Evolutionary conservation across 2,329 filamentous ascomycete genomes (phyloP), one percentile per base, ranked within the genome.

Genomic region (Ascochyta fabae): DNA sequence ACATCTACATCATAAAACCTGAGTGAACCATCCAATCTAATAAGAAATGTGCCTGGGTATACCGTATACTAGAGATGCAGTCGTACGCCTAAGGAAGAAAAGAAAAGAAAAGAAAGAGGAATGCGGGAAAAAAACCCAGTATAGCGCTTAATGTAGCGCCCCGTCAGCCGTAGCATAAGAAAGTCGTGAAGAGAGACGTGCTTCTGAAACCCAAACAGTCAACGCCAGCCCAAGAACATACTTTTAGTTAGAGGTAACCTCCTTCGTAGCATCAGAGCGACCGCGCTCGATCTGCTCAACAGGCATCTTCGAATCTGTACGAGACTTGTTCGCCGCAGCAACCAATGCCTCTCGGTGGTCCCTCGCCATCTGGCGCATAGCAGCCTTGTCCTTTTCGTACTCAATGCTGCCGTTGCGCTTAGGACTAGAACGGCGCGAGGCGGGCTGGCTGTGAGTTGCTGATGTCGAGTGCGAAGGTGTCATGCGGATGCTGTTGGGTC

Each of bases 331-430:
- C 29, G 51, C 48, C 24, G 59, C 60, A 34, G 57, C 59, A n/a
- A 47, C 31, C 3, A 64, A 57, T 22, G 66, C 67, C 26, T 66
- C 67, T 16, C 69, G 62, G n/a, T 69, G 70, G 38, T 71, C 65
- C 8, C 61, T 56, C 8, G 69, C 69, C 58, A 73, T 56, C 31
- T 60, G 61, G 23, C 68, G 61, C 48, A 73, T 52, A 4, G 62
- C 63, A 3, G 61, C 58, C 36, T 67, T 69, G 15, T 67, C 69
- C 34, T 71, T 69, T 41, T 70, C 68, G 10, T 72, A 62, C n/a
- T 67, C 64, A 24, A 72, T 53, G 46, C 68, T 64, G 16, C 69
- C 61, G 47, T 68, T 72, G 33, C 68, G 64, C 57, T 53, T 65
- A 10, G 65, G 67, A 48, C 70, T 73, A 26, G 46, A 64, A 12